These are phyloP conservation scores for Trichoderma atroviride DNA, from an alignment of 2,329 filamentous ascomycete species.

Conservation along the genomic window DNA sequence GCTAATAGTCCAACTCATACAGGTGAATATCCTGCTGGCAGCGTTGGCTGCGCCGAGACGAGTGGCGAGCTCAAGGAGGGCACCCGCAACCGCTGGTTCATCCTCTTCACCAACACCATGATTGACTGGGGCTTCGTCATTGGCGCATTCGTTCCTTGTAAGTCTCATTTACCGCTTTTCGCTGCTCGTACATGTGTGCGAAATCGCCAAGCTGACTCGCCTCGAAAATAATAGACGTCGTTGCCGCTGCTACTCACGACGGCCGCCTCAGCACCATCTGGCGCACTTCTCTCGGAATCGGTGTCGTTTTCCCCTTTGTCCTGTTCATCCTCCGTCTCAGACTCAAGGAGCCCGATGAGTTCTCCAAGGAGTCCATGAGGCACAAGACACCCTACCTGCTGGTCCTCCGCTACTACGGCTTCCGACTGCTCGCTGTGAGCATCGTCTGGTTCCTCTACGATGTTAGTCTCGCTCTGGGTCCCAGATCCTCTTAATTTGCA, in stretches of 20 bases:
- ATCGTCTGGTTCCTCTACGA: constrained; percentile 87
- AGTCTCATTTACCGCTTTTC: constrained; percentile 22
- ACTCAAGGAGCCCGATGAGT: constrained; percentile 78
- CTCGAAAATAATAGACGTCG: constrained; percentile 43
- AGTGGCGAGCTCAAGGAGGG: constrained; percentile 80
- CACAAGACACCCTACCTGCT: constrained; percentile 58
- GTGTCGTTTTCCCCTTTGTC: constrained; percentile 73
- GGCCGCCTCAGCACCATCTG: constrained; percentile 74
- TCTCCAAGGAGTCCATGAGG: constrained; percentile 69
- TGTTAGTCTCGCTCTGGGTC: constrained; percentile 43
- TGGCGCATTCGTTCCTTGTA: constrained; percentile 72
- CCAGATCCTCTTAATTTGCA: neutral
- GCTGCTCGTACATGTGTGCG: neutral
- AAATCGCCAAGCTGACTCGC: neutral
- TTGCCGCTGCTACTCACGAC: constrained; percentile 59
- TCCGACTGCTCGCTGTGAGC: constrained; percentile 68
- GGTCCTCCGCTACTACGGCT: constrained; percentile 70
- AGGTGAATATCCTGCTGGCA: constrained; percentile 80
- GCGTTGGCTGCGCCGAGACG: constrained; percentile 80
- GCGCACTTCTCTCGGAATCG: constrained; percentile 79
- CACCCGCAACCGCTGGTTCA: constrained; percentile 87
- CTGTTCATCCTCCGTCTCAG: constrained; percentile 72
- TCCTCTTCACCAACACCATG: constrained; percentile 85
- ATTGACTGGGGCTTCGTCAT: constrained; percentile 84
- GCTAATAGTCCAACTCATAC: neutral